These are phyloP conservation scores for Candida glucosophila DNA, from an alignment of 1,139 yeast species.

Conservation along the genomic window DNA sequence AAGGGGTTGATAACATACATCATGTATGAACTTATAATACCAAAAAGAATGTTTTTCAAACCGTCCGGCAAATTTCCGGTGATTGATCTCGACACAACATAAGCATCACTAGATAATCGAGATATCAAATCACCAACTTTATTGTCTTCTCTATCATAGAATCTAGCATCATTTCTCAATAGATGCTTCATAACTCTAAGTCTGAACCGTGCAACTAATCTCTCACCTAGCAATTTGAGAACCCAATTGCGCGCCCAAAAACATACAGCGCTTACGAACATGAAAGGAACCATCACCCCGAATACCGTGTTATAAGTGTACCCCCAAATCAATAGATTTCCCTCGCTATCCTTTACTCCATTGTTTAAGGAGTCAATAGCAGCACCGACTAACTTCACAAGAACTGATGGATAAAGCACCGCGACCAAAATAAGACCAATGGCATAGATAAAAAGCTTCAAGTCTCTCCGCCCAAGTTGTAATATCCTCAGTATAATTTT, in stretches of 20 bases:
- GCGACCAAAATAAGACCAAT: conserved; percentile 37
- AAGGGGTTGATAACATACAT: conserved; percentile 39
- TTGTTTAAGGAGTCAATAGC: conserved; percentile 37
- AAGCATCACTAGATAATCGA: conserved; percentile 46
- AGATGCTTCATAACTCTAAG: conserved; percentile 41
- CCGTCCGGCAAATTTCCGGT: conserved; percentile 42
- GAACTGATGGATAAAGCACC: conserved; percentile 37
- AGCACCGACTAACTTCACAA: conserved; percentile 40
- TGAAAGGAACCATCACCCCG: conserved; percentile 37
- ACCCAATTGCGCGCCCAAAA: conserved; percentile 46
- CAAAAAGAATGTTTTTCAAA: conserved; percentile 38
- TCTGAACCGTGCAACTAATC: conserved; percentile 39
- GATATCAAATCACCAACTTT: conserved; percentile 50
- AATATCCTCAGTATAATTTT: conserved; percentile 30
- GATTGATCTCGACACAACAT: conserved; percentile 39
- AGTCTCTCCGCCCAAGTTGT: conserved; percentile 33
- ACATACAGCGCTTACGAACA: conserved; percentile 36
- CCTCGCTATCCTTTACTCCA: conserved; percentile 27
- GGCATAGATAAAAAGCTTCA: conserved; percentile 30
- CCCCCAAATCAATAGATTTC: conserved; percentile 38
- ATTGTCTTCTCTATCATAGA: conserved; percentile 44
- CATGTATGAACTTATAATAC: conserved; percentile 37
- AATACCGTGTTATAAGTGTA: conserved; percentile 35
- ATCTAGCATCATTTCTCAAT: conserved; percentile 42
- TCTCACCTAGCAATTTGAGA: conserved; percentile 35